These are phyloP conservation scores for Cucumis melo DNA, from an alignment of 306 rosid genomes.

Conservation along the genomic window DNA sequence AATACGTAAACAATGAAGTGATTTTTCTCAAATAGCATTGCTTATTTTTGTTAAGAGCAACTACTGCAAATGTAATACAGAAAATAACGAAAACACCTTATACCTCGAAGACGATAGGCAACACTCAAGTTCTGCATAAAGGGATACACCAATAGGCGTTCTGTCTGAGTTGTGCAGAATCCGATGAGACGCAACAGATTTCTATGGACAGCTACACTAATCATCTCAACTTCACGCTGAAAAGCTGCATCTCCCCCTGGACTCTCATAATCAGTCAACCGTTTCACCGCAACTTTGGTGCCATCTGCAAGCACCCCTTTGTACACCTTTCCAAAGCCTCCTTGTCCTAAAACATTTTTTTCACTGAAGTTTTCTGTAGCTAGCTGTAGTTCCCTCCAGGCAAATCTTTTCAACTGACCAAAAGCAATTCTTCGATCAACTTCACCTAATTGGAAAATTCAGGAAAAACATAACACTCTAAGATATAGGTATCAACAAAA, in stretches of 20 bases:
- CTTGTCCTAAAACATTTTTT: slow-evolving; percentile 90
- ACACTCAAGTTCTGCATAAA: slow-evolving; percentile 96
- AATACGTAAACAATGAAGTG: neutral
- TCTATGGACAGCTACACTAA: slow-evolving; percentile 91
- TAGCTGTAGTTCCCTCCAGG: slow-evolving; percentile 85
- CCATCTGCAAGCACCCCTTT: slow-evolving; percentile 83
- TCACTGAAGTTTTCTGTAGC: slow-evolving; percentile 89
- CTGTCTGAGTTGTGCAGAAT: slow-evolving; percentile 86
- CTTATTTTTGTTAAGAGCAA: neutral
- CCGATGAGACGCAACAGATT: slow-evolving; percentile 83
- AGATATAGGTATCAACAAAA: neutral
- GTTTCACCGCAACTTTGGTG: slow-evolving; percentile 90
- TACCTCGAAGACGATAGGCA: slow-evolving; percentile 88
- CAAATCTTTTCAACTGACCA: slow-evolving; percentile 83
- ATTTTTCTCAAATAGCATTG: neutral
- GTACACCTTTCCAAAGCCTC: slow-evolving; percentile 98
- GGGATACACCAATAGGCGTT: slow-evolving; percentile 91
- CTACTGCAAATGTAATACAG: neutral
- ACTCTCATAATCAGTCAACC: slow-evolving; percentile 84
- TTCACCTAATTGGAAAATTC: slow-evolving; percentile 52
- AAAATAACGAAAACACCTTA: neutral
- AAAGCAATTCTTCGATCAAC: slow-evolving; percentile 93
- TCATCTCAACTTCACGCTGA: slow-evolving; percentile 99
- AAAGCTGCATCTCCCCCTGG: slow-evolving; percentile 98
- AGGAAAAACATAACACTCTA: neutral